Base-by-base conservation (phyloP, 768 basidiomycete species). In the Mycena metata region DNA sequence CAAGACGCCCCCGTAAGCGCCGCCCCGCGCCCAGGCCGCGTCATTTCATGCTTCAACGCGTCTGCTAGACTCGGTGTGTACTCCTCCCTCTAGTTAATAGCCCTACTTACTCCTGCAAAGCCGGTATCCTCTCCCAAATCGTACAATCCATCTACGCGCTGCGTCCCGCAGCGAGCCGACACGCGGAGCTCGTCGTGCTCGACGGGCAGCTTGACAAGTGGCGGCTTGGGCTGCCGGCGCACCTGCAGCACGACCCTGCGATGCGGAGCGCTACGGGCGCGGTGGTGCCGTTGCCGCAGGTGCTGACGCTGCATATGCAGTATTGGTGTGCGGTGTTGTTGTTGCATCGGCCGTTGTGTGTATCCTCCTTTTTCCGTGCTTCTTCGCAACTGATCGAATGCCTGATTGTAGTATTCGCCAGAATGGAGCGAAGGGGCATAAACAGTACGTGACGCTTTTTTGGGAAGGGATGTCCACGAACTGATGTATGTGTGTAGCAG, bases 321-420 rank as follows among this genome's bases (percentile, higher is more conserved):
- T 94, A 94, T 74, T 95, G 93, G 93, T 92, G 91, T 74, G 87
- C 91, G 13, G 88, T 90, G 24, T 76, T 95, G 36, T 75, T 95
- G 33, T 79, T 94, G 56, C 92, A 94, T 76, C 87, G 93, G 19
- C 93, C 93, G 13, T 94, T 94, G 92, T 93, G 76, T 80, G 91
- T 82, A 1, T 15, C 12, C 33, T 24, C 64, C 57, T 46, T 54
- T 41, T 45, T 51, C 58, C 24, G 64, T 57, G 52, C 30, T 24
- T 64, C 11, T 33, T 35, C 21, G 19, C 16, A 49, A 30, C 64
- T 73, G 59, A 76, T 72, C 35, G 55, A 36, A 5, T 41, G 41
- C 57, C 56, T 15, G 39, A 2, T 10, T 39, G 46, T 64, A 88
- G 86, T 68, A 86, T 88, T 69, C 80, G 83, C 35, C 77, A 79